phyloP scores from a whole-genome alignment of 345 rosid species.

The Cardamine resedifolia region DNA sequence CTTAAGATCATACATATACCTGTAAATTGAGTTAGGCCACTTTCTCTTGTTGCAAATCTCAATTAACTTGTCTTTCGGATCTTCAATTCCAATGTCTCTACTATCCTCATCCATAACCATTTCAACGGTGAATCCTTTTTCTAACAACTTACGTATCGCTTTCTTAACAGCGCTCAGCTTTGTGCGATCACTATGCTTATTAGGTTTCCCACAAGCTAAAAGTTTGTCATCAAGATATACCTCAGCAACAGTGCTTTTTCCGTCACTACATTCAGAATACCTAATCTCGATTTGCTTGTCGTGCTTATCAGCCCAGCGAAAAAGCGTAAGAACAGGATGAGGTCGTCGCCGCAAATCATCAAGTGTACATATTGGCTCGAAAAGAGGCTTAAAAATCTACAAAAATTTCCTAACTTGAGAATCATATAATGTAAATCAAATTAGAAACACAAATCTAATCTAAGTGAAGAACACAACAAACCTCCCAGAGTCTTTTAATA shows the following conservation, averaged over 20 bases:
- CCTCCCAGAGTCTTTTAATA: slow-evolving; percentile 60
- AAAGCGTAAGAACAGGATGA: background rate
- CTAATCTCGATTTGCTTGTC: background rate
- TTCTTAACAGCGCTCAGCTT: slow-evolving; percentile 51
- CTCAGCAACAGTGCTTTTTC: background rate
- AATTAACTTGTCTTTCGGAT: slow-evolving; percentile 55
- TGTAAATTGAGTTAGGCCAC: slow-evolving; percentile 59
- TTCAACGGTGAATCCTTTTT: slow-evolving; percentile 19
- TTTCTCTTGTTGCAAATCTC: slow-evolving; percentile 51
- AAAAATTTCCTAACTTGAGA: background rate
- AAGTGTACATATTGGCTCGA: background rate
- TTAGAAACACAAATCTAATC: background rate
- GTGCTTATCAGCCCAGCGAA: background rate
- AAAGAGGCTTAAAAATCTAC: background rate
- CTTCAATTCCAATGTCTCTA: slow-evolving; percentile 41
- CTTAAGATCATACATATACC: slow-evolving; percentile 25
- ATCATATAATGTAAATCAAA: background rate
- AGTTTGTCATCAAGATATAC: background rate
- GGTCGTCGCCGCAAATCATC: background rate
- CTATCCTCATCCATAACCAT: background rate
- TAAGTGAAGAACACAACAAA: slow-evolving; percentile 24
- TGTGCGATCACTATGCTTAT: background rate
- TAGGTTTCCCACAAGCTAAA: background rate
- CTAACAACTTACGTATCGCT: slow-evolving; percentile 45
- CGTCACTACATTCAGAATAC: background rate